Evolutionary conservation across 2,329 filamentous ascomycete genomes (phyloP).

Genomic region (Colletotrichum lini): DNA sequence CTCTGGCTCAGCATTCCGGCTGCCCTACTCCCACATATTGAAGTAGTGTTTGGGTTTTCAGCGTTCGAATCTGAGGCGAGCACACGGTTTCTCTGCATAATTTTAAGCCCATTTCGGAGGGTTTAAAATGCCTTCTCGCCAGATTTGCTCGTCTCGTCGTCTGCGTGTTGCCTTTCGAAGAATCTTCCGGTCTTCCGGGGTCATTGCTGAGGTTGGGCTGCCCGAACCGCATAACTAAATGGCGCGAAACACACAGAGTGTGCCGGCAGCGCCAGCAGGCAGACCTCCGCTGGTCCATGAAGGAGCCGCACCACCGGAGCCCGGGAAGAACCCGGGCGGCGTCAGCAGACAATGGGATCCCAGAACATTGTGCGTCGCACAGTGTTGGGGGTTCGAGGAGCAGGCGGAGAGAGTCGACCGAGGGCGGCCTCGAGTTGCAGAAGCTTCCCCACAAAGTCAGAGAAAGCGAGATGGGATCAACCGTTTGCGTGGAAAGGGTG

Average conservation of each 20-base stretch:
- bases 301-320: constrained; percentile 27
- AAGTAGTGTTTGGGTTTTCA: not conserved
- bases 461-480: constrained; percentile 20
- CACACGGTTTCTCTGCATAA: not conserved
- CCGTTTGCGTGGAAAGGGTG: constrained; percentile 14
- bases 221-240: constrained; percentile 1
- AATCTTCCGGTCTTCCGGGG: constrained; percentile 28
- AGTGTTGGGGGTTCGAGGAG: not conserved
- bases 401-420: constrained; percentile 5
- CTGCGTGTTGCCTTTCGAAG: not conserved
- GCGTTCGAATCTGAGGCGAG: not conserved
- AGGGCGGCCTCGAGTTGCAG: constrained; percentile 25
- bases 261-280: constrained; percentile 5
- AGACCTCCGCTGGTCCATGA: constrained; percentile 39
- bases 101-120: too few species aligned
- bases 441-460: constrained; percentile 27
- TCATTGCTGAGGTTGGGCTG: constrained; percentile 9
- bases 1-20: not conserved
- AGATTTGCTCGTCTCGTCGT: not conserved
- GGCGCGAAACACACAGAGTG: constrained; percentile 6
- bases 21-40: too few species aligned
- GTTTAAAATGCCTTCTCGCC: not conserved
- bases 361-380: constrained; percentile 14
- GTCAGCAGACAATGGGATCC: constrained; percentile 15
- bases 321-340: constrained; percentile 25